Evolutionary conservation across 108 stramenopile genomes (phyloP).

Genomic region (Pelagomonas calceolata): DNA sequence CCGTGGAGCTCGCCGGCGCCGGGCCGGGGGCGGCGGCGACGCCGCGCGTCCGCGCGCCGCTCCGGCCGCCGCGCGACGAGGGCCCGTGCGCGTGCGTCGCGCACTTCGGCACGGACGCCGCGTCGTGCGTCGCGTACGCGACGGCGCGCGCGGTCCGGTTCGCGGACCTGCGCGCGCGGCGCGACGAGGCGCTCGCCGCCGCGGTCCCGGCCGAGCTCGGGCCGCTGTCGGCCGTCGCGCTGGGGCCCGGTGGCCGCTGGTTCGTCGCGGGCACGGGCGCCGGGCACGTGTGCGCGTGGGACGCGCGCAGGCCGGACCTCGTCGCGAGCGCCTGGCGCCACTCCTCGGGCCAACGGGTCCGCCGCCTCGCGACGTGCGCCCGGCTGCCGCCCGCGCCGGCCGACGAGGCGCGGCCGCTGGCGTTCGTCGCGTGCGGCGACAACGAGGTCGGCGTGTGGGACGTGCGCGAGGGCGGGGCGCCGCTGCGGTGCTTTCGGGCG

Average conservation of each 20-base stretch:
- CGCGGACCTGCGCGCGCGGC: conserved; percentile 58
- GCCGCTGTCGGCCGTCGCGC: conserved; percentile 64
- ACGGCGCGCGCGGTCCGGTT: conserved; percentile 56
- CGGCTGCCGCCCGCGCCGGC: conserved; percentile 23
- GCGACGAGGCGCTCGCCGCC: conserved; percentile 59
- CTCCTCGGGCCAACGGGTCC: conserved; percentile 55
- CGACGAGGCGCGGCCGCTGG: conserved; percentile 46
- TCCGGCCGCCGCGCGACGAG: conserved; percentile 53
- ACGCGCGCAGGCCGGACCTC: conserved; percentile 44
- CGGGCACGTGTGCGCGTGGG: conserved; percentile 42
- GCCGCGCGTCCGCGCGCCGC: neutral
- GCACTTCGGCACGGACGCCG: conserved; percentile 75
- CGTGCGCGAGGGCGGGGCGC: conserved; percentile 54
- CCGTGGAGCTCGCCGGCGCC: conserved; percentile 42
- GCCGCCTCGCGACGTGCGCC: conserved; percentile 70
- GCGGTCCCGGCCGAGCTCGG: conserved; percentile 68
- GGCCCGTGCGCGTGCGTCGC: conserved; percentile 73
- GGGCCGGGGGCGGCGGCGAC: neutral
- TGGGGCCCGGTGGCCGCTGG: conserved; percentile 78
- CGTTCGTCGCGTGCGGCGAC: conserved; percentile 69
- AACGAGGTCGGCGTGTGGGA: conserved; percentile 87
- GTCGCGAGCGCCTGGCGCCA: conserved; percentile 78
- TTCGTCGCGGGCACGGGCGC: conserved; percentile 65
- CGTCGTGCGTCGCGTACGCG: conserved; percentile 65
- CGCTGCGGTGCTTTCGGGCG: conserved; percentile 67